Evolutionary conservation across 2,329 filamentous ascomycete genomes (phyloP).

Genomic region (Penicillium italicum): DNA sequence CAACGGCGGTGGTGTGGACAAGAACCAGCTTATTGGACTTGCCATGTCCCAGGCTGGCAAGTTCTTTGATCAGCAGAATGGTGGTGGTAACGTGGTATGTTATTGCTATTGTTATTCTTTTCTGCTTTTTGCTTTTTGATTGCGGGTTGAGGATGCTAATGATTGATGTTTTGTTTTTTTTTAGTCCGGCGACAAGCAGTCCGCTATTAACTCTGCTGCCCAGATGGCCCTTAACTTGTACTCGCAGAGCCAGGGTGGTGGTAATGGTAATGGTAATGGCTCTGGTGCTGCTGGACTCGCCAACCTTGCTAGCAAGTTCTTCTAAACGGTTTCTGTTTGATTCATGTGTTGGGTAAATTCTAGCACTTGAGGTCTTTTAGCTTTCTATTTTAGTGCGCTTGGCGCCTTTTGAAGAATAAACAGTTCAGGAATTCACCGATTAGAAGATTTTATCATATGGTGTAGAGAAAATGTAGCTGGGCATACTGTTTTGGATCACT

Average conservation of each 20-base stretch:
- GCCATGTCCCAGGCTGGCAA: constrained; percentile 87
- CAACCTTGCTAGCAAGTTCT: constrained; percentile 60
- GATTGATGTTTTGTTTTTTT: neutral
- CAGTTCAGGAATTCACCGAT: neutral
- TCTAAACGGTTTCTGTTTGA: constrained; percentile 27
- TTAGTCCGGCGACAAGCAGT: constrained; percentile 70
- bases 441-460: neutral
- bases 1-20: constrained; percentile 50
- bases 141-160: constrained; percentile 8
- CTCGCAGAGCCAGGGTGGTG: constrained; percentile 68
- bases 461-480: neutral
- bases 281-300: constrained; percentile 53
- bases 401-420: neutral
- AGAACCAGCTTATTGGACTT: constrained; percentile 77
- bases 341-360: neutral
- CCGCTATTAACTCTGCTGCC: constrained; percentile 71
- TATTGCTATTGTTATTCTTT: neutral
- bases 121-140: no score
- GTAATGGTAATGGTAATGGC: no score
- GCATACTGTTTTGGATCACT: neutral
- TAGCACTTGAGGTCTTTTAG: neutral
- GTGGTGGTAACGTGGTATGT: constrained; percentile 52
- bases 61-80: constrained; percentile 62
- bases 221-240: constrained; percentile 91
- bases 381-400: neutral